A percentile compares a stretch with the other conserved stretches of the same genome.
Evolutionary conservation across 306 rosid species (phyloP).

Genomic region (Carpinus fangiana): DNA sequence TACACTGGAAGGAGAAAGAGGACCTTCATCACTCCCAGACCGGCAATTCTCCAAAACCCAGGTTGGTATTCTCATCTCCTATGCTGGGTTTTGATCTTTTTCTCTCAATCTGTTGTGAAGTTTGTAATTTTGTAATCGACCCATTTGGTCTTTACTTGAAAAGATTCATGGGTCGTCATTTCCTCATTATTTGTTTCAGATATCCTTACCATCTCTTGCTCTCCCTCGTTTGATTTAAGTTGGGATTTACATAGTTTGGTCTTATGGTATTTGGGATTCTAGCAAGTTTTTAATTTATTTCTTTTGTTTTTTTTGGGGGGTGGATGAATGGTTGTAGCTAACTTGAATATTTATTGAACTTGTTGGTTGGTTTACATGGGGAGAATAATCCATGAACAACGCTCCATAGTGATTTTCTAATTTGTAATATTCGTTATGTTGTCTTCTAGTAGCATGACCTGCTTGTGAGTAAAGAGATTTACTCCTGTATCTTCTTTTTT

Average conservation of each 20-base stretch:
- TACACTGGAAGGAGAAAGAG: constrained; percentile 4
- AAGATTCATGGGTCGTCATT: background rate
- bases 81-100: background rate
- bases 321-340: background rate
- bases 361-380: constrained; percentile 5
- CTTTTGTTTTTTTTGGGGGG: background rate
- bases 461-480: background rate
- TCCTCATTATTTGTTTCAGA: background rate
- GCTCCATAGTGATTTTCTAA: background rate
- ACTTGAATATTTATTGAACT: background rate
- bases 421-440: constrained; percentile 1
- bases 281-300: background rate
- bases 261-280: background rate
- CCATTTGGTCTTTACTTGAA: background rate
- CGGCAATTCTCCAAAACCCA: constrained; percentile 9
- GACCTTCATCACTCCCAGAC: constrained; percentile 13
- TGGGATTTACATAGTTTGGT: background rate
- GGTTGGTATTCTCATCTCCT: constrained; percentile 26
- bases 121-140: constrained; percentile 1
- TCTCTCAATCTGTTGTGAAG: background rate
- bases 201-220: background rate
- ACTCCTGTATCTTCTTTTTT: background rate
- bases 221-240: background rate
- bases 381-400: background rate
- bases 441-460: constrained; percentile 14